phyloP scores from a whole-genome alignment of 75 land plant genomes.

The Pinus albicaulis region DNA sequence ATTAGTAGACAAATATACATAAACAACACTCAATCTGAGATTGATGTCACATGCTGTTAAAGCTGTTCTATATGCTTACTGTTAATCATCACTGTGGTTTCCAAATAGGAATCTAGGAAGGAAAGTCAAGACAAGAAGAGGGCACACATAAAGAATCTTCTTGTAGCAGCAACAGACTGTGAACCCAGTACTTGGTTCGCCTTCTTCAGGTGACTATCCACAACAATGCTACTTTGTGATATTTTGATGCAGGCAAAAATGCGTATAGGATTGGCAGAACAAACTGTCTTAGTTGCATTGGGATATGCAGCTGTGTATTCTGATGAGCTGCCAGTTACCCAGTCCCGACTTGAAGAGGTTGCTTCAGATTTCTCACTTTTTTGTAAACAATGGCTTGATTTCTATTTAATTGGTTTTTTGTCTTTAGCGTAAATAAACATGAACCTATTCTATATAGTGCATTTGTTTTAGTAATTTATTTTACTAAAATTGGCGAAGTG shows the following conservation, averaged over 20 bases:
- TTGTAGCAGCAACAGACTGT: slow-evolving; percentile 98
- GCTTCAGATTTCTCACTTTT: slow-evolving; percentile 6
- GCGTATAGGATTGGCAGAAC: slow-evolving; percentile 94
- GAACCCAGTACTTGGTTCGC: slow-evolving; percentile 87
- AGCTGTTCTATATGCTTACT: not conserved
- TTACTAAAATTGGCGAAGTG: too few relatives aligned
- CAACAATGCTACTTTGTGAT: not conserved
- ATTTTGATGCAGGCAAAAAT: slow-evolving; percentile 60
- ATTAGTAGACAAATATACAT: not conserved
- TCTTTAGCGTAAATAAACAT: not conserved
- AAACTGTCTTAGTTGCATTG: slow-evolving; percentile 86
- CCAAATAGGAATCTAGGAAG: slow-evolving; percentile 78
- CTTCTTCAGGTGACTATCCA: slow-evolving; percentile 72
- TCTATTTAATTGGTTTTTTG: too few relatives aligned
- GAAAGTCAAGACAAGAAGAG: slow-evolving; percentile 96
- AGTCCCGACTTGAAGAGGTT: slow-evolving; percentile 80
- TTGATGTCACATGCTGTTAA: not conserved
- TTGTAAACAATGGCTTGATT: not conserved
- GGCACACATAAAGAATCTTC: slow-evolving; percentile 77
- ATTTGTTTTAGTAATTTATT: not conserved
- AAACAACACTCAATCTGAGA: not conserved
- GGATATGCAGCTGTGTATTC: slow-evolving; percentile 87
- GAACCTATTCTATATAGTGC: not conserved
- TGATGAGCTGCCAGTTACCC: slow-evolving; percentile 46
- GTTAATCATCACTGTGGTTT: not conserved